phyloP scores from a whole-genome alignment of 805 yeast genomes.

The Barnettozyma californica region DNA sequence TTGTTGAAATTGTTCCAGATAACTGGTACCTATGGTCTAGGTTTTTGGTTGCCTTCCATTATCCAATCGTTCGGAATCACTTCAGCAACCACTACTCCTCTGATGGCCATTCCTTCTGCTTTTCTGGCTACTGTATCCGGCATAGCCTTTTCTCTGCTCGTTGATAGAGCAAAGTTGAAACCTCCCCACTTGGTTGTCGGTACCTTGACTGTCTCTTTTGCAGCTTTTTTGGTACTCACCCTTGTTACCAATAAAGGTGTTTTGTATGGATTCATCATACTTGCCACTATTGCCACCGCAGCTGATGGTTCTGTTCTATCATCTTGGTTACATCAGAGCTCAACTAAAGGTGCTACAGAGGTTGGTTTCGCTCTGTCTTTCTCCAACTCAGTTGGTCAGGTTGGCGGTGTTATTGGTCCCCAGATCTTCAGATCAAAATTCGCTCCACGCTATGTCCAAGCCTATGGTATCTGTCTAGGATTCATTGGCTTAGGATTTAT shows the following conservation, averaged over 20 bases:
- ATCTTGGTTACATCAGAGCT: constrained; percentile 9
- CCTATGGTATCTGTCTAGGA: constrained; percentile 10
- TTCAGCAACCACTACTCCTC: constrained; percentile 8
- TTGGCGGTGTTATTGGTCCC: constrained; percentile 15
- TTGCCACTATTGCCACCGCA: constrained; percentile 9
- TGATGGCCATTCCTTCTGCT: constrained; percentile 18
- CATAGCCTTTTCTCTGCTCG: constrained; percentile 13
- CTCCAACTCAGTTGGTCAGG: constrained; percentile 8
- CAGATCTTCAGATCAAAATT: constrained; percentile 11
- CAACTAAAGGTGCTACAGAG: constrained; percentile 9
- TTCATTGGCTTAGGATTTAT: constrained; percentile 6
- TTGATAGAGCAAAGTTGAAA: constrained; percentile 10
- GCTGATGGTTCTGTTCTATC: constrained; percentile 11
- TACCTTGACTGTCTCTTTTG: not conserved
- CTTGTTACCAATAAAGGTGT: constrained; percentile 4
- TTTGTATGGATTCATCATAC: constrained; percentile 9
- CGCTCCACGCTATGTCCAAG: constrained; percentile 10
- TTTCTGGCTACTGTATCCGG: constrained; percentile 11
- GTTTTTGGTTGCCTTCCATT: constrained; percentile 16
- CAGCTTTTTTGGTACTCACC: constrained; percentile 5
- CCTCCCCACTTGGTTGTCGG: constrained; percentile 1
- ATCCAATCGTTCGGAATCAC: constrained; percentile 12
- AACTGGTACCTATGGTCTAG: constrained; percentile 15
- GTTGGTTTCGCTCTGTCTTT: constrained; percentile 9
- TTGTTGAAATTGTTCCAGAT: constrained; percentile 10